Conservation (phyloP, 1,284 basidiomycete species). For the Ceratobasidium sp. region DNA sequence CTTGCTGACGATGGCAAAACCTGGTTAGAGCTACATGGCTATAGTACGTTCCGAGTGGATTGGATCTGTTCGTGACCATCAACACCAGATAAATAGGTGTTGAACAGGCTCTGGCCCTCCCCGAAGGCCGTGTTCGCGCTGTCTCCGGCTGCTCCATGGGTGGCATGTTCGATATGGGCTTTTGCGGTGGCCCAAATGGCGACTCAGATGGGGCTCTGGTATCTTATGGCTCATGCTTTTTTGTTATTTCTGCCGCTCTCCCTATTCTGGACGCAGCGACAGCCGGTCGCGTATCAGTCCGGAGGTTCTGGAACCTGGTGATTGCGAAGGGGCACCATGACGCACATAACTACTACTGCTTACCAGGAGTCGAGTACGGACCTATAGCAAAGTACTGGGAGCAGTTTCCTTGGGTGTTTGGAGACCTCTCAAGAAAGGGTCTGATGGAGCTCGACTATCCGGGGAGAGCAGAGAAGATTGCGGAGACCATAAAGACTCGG, state of each 20-base stretch:
- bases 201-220: slow-evolving; percentile 15
- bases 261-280: slow-evolving; percentile 41
- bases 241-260: slow-evolving; percentile 20
- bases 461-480: slow-evolving; percentile 22
- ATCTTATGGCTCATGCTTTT: slow-evolving; percentile 34
- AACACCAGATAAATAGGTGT: not conserved
- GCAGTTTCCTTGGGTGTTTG: slow-evolving; percentile 28
- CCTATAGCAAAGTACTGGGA: slow-evolving; percentile 2
- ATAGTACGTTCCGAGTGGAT: not conserved
- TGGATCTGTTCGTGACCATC: not conserved
- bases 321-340: slow-evolving; percentile 30
- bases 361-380: slow-evolving; percentile 31
- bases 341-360: not conserved
- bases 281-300: slow-evolving; percentile 17
- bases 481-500: slow-evolving; percentile 9
- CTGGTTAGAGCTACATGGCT: not conserved
- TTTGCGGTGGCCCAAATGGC: slow-evolving; percentile 9
- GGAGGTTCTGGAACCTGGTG: slow-evolving; percentile 24
- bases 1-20: slow-evolving; percentile 4
- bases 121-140: slow-evolving; percentile 15
- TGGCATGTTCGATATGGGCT: slow-evolving; percentile 28
- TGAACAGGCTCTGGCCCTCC: slow-evolving; percentile 16
- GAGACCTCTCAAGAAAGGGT: not conserved
- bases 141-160: slow-evolving; percentile 27
- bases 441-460: not conserved